Base-by-base conservation (phyloP, 2,329 filamentous ascomycete species). In the Fragosphaeria purpurea region DNA sequence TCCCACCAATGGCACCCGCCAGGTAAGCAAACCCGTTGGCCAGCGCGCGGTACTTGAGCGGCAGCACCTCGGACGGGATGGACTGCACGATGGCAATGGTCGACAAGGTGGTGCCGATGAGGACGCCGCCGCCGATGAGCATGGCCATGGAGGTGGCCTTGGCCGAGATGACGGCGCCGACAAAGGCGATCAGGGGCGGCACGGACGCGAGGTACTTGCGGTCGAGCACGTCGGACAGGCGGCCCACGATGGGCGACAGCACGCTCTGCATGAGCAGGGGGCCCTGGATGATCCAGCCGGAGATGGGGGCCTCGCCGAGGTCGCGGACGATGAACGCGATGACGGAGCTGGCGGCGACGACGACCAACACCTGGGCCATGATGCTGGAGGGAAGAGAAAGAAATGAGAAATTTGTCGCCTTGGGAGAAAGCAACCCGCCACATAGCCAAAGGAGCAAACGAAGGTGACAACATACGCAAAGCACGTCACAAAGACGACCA, bases 231-330 rank as follows among this genome's bases (percentile, higher is more conserved):
- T 80, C 76, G 8, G 75, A 79, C 0, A 80, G 67, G 4, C 76
- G 70, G 9, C 77, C 76, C 3, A 79, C 68, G 22, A 79, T 68
- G 4, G 76, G 77, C 1, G 74, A 78, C 1, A 79, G 65, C 3
- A 77, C 76, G 44, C 67, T 70, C 62, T 80, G 77, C 70, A 79
- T 77, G 8, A 80, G 68, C 0, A 80, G 65, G 1, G 76, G 77
- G 0, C 75, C 76, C 70, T 79, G 54, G 46, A 79, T 79, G 53
- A 79, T 71, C 75, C 76, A 79, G 33, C 75, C 74, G 1, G 74
- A 66, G 12, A 77, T 66, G 1, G 69, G 62, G 9, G 69, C 63
- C 42, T 74, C 69, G 9, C 75, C 75, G 5, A 80, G 61, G 57
- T 79, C 76, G 38, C 74, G 67, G 31, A 76, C 66, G 53, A 74